phyloP scores from a whole-genome alignment of 108 stramenopile genomes.

The Ochromonas danica region DNA sequence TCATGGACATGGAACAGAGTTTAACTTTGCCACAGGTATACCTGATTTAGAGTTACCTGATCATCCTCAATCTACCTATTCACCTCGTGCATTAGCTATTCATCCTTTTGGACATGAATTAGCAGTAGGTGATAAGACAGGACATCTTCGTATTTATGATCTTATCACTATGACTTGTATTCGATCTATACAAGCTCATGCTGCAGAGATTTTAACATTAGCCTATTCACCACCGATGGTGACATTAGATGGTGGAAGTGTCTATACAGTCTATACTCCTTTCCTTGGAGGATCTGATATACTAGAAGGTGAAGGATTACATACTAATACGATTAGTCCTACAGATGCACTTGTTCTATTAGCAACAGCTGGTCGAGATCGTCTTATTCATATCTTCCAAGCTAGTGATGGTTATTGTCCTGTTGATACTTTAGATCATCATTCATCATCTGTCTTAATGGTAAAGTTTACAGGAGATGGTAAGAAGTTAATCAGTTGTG shows the following conservation, averaged over 20 bases:
- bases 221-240: constrained; percentile 19
- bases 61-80: not conserved
- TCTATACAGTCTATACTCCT: too few species aligned
- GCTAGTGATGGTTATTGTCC: not conserved
- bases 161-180: not conserved
- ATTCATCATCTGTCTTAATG: constrained; percentile 42
- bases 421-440: constrained; percentile 39
- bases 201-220: constrained; percentile 21
- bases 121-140: constrained; percentile 1
- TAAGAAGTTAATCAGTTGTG: constrained; percentile 35
- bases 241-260: not conserved
- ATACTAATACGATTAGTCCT: not conserved
- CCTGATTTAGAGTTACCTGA: constrained; percentile 32
- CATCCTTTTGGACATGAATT: constrained; percentile 21
- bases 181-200: constrained; percentile 10
- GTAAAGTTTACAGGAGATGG: constrained; percentile 44
- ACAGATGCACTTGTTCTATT: not conserved
- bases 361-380: constrained; percentile 28
- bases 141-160: constrained; percentile 5
- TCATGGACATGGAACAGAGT: too few species aligned
- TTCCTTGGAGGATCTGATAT: too few species aligned
- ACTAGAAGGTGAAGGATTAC: too few species aligned
- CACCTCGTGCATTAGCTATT: not conserved
- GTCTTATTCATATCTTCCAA: constrained; percentile 19
- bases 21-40: not conserved